These are phyloP conservation scores for Pyrenula massariospora DNA, from an alignment of 495 filamentous ascomycete genomes.

Conservation along the genomic window DNA sequence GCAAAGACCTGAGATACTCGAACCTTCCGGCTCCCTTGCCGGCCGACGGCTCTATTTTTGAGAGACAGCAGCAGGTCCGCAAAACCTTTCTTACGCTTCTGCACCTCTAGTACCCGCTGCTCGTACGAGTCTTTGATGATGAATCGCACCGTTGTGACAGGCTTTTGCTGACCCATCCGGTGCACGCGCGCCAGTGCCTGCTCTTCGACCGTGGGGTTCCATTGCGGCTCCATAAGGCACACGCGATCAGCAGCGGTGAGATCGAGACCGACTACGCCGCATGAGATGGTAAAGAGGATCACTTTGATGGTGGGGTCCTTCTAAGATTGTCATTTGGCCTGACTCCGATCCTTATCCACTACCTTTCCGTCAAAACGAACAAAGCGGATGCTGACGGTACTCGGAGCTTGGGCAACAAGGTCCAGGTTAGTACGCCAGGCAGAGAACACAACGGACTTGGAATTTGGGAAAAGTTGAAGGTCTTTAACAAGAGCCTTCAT, in stretches of 20 bases:
- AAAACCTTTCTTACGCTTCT: slow-evolving; percentile 13
- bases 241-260: slow-evolving; percentile 24
- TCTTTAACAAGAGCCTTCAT: too few relatives aligned
- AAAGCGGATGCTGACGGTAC: slow-evolving; percentile 13
- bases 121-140: slow-evolving; percentile 17
- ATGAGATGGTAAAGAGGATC: slow-evolving; percentile 22
- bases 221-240: slow-evolving; percentile 24
- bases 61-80: not conserved
- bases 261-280: slow-evolving; percentile 30
- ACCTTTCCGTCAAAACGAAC: slow-evolving; percentile 30
- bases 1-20: too few relatives aligned
- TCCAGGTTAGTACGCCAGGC: slow-evolving; percentile 31
- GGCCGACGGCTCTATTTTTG: too few relatives aligned
- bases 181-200: slow-evolving; percentile 19
- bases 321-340: slow-evolving; percentile 16
- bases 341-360: slow-evolving; percentile 17
- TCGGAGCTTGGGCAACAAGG: slow-evolving; percentile 19
- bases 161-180: slow-evolving; percentile 16
- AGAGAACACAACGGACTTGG: slow-evolving; percentile 38
- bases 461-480: too few relatives aligned
- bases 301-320: slow-evolving; percentile 16
- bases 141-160: slow-evolving; percentile 15
- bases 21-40: too few relatives aligned
- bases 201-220: slow-evolving; percentile 20
- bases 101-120: slow-evolving; percentile 14